These are phyloP conservation scores for Talaromyces sp. DNA, from an alignment of 2,329 filamentous ascomycete genomes.

Conservation along the genomic window DNA sequence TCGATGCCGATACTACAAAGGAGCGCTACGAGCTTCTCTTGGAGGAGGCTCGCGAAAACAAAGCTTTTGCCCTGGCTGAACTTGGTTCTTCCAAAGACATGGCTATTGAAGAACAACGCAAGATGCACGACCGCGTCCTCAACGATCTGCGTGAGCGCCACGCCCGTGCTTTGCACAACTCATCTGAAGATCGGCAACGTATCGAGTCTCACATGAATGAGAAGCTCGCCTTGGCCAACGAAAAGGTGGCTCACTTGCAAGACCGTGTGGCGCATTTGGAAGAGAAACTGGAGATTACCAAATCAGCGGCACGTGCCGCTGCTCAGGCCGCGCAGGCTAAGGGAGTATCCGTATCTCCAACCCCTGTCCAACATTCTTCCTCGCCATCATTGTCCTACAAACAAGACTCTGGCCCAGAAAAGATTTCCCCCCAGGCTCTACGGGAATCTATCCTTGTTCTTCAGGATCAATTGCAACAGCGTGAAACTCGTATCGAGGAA, in stretches of 20 bases:
- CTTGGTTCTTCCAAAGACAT: slow-evolving; percentile 48
- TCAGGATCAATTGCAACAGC: slow-evolving; percentile 93
- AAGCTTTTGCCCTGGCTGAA: slow-evolving; percentile 54
- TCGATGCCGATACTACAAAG: slow-evolving; percentile 75
- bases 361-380: slow-evolving; percentile 36
- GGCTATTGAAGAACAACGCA: slow-evolving; percentile 53
- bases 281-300: slow-evolving; percentile 85
- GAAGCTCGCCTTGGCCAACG: slow-evolving; percentile 72
- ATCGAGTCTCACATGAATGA: slow-evolving; percentile 75
- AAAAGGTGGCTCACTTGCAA: slow-evolving; percentile 78
- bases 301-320: slow-evolving; percentile 78
- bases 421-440: slow-evolving; percentile 88
- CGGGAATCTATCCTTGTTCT: slow-evolving; percentile 94
- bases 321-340: slow-evolving; percentile 66
- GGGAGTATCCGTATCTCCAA: slow-evolving; percentile 31
- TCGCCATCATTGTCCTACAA: slow-evolving; percentile 44
- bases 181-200: slow-evolving; percentile 74
- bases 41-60: slow-evolving; percentile 70
- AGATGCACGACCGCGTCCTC: slow-evolving; percentile 65
- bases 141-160: slow-evolving; percentile 73
- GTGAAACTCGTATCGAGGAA: slow-evolving; percentile 82
- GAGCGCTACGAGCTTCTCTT: slow-evolving; percentile 78
- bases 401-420: slow-evolving; percentile 59
- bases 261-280: slow-evolving; percentile 81
- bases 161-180: slow-evolving; percentile 65